Evolutionary conservation across 805 yeast genomes (phyloP).

Genomic region (Candida xyloterini): DNA sequence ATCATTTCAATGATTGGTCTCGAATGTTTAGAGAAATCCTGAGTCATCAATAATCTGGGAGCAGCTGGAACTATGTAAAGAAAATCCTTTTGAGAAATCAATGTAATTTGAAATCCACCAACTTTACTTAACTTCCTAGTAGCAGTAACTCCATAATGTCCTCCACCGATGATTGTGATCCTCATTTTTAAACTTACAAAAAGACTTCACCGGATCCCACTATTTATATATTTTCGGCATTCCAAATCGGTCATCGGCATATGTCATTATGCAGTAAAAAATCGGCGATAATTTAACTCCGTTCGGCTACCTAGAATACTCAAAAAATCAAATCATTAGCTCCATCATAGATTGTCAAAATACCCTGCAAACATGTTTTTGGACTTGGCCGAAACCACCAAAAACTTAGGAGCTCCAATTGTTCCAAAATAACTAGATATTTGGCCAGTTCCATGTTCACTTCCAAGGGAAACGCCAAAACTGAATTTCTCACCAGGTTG

Average conservation of each 20-base stretch:
- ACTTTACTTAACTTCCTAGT: conserved; percentile 8
- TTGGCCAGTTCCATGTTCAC: conserved; percentile 29
- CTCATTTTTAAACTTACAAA: background rate
- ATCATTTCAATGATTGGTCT: conserved; percentile 20
- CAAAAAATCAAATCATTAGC: too few relatives aligned
- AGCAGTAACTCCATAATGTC: conserved; percentile 10
- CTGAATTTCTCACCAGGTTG: background rate
- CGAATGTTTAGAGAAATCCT: conserved; percentile 7
- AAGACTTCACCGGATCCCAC: too few relatives aligned
- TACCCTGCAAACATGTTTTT: conserved; percentile 18
- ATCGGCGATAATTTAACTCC: too few relatives aligned
- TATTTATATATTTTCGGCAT: too few relatives aligned
- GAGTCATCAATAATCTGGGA: conserved; percentile 12
- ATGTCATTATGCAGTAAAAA: too few relatives aligned
- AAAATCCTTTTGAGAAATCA: conserved; percentile 16
- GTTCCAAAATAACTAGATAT: conserved; percentile 22
- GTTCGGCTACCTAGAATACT: too few relatives aligned
- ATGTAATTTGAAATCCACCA: conserved; percentile 10
- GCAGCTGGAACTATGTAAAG: conserved; percentile 13
- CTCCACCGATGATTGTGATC: conserved; percentile 16
- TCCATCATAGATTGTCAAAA: too few relatives aligned
- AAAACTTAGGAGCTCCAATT: conserved; percentile 19
- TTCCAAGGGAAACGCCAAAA: conserved; percentile 26
- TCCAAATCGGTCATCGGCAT: too few relatives aligned
- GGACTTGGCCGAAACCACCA: conserved; percentile 21